Base-by-base conservation (phyloP, 441 rosid genomes). In the Gossypium davidsonii region DNA sequence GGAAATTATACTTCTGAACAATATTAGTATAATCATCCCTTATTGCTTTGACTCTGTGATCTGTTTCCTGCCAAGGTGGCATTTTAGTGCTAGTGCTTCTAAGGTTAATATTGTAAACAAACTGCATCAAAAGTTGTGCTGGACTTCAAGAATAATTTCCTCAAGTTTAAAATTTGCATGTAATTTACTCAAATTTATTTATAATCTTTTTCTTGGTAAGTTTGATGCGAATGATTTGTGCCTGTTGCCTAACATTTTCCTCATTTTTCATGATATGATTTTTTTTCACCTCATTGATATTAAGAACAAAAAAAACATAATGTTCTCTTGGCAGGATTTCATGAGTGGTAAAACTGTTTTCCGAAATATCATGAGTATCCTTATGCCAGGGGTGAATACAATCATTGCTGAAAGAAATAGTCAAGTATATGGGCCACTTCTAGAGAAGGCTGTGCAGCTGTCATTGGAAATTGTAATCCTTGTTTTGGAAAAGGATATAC, bases 271-370 rank as follows among this genome's bases (percentile, higher is more conserved):
- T 39, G 17, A 42, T 39, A 10, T 18, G 25, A 20, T 9, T 17
- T 62, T 44, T 31, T 17, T 62, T 42, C 6, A 42, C 52, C 8
- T 4, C 17, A 5, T 42, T 39, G 25, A 42, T 42, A 15, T 11
- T 42, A 64, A 64, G 4, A n/a, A n/a, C 20, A n/a, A 51, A 51
- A 51, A 51, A 34, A 42, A 28, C 60, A 14, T 67, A 14, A 21
- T 25, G 11, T 72, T 66, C 76, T 72, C 46, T 75, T 74, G 72
- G 28, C 85, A 94, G 99, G 99, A 95, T 83, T 95, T 95, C 87
- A 95, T 95, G 99, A 91, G 99, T 75, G 99, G 98, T 76, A 91
- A 91, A 86, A 80, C 89, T 78, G 90, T 86, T 44, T 90, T 89
- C 78, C 92, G 92, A 51, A 95, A 93, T 82, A 85, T 93, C 57